These are phyloP conservation scores for Aspergillus haitiensis DNA, from an alignment of 495 filamentous ascomycete genomes.

Conservation along the genomic window DNA sequence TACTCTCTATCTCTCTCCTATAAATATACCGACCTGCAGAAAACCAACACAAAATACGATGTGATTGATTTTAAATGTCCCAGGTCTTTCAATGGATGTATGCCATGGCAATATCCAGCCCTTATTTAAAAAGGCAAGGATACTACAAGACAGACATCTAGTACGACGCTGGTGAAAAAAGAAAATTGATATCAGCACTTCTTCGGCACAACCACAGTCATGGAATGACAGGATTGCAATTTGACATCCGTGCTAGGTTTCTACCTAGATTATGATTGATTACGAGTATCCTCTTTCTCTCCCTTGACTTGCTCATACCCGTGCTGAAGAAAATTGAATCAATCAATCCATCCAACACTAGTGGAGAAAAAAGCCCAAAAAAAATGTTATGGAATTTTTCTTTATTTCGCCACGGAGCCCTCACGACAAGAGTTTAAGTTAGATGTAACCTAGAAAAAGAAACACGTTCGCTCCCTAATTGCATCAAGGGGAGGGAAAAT, in stretches of 20 bases:
- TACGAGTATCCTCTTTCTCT: too few relatives aligned
- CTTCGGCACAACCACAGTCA: conserved; percentile 52
- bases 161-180: conserved; percentile 47
- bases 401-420: too few relatives aligned
- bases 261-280: neutral
- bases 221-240: conserved; percentile 76
- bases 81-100: conserved; percentile 53
- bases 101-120: conserved; percentile 39
- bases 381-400: too few relatives aligned
- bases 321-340: too few relatives aligned
- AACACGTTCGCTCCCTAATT: too few relatives aligned
- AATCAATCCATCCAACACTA: too few relatives aligned
- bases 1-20: conserved; percentile 1
- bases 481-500: too few relatives aligned
- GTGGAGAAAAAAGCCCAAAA: too few relatives aligned
- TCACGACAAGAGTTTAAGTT: too few relatives aligned
- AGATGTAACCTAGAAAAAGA: too few relatives aligned
- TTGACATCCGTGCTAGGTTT: conserved; percentile 92
- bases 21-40: too few relatives aligned
- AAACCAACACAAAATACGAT: neutral
- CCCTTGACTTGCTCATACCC: too few relatives aligned
- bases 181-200: conserved; percentile 61
- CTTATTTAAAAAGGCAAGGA: conserved; percentile 31
- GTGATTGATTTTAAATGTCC: conserved; percentile 30
- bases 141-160: conserved; percentile 49